Evolutionary conservation across 331 rosid species (phyloP).

Genomic region (Pyracantha coccinea): DNA sequence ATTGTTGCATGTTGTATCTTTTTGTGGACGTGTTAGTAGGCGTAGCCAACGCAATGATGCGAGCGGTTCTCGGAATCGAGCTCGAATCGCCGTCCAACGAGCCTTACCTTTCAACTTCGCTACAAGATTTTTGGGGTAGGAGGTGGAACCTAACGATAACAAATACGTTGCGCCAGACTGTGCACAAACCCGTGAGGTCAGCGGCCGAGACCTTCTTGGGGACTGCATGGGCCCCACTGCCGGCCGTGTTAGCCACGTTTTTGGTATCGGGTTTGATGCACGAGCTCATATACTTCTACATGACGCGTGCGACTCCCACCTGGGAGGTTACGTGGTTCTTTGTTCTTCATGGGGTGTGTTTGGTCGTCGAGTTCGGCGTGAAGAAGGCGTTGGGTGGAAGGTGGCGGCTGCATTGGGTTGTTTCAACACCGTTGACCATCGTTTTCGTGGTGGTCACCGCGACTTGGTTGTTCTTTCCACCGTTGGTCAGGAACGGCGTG

Average conservation of each 20-base stretch:
- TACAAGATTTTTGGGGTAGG: constrained; percentile 32
- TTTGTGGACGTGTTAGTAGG: constrained; percentile 18
- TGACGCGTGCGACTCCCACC: constrained; percentile 15
- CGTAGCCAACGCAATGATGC: background rate
- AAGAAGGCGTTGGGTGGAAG: background rate
- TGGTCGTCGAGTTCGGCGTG: constrained; percentile 16
- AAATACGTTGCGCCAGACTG: constrained; percentile 7
- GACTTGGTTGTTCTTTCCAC: constrained; percentile 39
- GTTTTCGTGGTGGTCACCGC: constrained; percentile 25
- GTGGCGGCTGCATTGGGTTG: constrained; percentile 13
- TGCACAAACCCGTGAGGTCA: constrained; percentile 13
- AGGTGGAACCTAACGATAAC: constrained; percentile 26
- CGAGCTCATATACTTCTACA: constrained; percentile 15
- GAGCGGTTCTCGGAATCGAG: constrained; percentile 10
- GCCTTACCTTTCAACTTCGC: constrained; percentile 26
- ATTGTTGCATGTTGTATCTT: constrained; percentile 9
- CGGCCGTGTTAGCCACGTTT: constrained; percentile 7
- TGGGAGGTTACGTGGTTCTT: constrained; percentile 30
- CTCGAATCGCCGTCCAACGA: constrained; percentile 26
- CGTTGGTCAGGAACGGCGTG: constrained; percentile 15
- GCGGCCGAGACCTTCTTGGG: background rate
- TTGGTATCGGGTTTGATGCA: constrained; percentile 32
- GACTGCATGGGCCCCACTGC: background rate
- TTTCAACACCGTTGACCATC: constrained; percentile 13
- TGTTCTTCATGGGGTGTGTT: constrained; percentile 27